Evolutionary conservation across 495 filamentous ascomycete genomes (phyloP).

Genomic region (Aspergillus indologenus): DNA sequence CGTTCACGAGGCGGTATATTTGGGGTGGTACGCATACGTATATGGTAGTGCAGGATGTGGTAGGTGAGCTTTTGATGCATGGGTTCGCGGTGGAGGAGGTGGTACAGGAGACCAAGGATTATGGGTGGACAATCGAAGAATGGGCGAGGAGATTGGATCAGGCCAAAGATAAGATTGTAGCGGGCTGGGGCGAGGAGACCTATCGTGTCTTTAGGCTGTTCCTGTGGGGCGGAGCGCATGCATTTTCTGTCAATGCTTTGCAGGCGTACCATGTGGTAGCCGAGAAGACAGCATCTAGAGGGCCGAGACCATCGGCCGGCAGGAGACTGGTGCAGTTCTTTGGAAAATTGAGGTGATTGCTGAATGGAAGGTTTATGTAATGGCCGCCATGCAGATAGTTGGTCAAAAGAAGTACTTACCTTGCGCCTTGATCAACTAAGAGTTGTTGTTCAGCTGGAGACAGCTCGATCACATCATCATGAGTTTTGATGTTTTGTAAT

Average conservation of each 20-base stretch:
- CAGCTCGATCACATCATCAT: too few relatives aligned
- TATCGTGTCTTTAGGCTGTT: background rate
- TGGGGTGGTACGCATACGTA: background rate
- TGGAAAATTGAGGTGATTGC: background rate
- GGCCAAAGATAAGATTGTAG: background rate
- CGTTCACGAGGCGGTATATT: background rate
- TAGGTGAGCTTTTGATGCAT: background rate
- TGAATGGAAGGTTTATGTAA: background rate
- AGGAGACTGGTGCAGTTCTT: background rate
- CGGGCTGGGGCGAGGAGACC: background rate
- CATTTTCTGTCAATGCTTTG: background rate
- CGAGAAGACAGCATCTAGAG: background rate
- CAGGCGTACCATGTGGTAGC: background rate
- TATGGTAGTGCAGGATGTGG: background rate
- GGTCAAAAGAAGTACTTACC: too few relatives aligned
- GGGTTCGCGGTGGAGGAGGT: background rate
- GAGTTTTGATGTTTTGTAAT: too few relatives aligned
- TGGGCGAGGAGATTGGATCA: background rate
- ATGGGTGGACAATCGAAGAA: background rate
- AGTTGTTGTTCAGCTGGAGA: too few relatives aligned
- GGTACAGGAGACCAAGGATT: background rate
- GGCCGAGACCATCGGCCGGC: background rate
- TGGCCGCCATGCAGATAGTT: too few relatives aligned
- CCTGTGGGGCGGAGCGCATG: background rate
- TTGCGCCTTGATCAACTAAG: too few relatives aligned